These are phyloP conservation scores for Fusarium piperis DNA, from an alignment of 2,329 filamentous ascomycete species.

Conservation along the genomic window DNA sequence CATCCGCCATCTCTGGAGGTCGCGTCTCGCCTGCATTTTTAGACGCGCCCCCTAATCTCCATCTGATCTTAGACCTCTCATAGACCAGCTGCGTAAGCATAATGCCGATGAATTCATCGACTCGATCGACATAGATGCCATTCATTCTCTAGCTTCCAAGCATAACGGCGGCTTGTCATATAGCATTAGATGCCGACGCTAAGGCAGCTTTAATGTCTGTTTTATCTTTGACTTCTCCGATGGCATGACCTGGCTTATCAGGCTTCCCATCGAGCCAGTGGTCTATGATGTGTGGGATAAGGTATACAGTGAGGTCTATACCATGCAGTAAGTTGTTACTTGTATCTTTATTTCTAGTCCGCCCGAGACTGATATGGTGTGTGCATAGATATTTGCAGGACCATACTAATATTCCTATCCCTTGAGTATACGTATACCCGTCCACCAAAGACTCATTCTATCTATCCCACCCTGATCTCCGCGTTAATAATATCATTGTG, in stretches of 20 bases:
- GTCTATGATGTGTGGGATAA: background rate
- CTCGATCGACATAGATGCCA: slow-evolving; percentile 1
- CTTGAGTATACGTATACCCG: background rate
- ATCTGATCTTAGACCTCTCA: background rate
- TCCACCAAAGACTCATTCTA: too few species aligned
- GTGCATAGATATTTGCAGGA: background rate
- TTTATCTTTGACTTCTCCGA: background rate
- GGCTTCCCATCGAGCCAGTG: slow-evolving; percentile 1
- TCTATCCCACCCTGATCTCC: too few species aligned
- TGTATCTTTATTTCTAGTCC: background rate
- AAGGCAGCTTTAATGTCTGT: slow-evolving; percentile 6
- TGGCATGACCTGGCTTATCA: background rate
- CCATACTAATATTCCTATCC: background rate
- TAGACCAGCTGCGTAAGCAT: background rate
- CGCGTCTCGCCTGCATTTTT: background rate
- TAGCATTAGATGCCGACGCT: background rate
- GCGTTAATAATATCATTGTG: too few species aligned
- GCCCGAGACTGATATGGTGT: background rate
- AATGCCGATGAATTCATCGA: slow-evolving; percentile 1
- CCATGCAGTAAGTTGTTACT: background rate
- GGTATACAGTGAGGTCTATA: slow-evolving; percentile 1
- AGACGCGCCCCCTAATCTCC: background rate
- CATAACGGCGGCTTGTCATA: slow-evolving; percentile 1
- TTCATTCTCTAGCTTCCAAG: background rate
- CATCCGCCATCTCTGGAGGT: background rate